phyloP scores from a whole-genome alignment of 2,329 filamentous ascomycete species.

The Pyricularia sp. region DNA sequence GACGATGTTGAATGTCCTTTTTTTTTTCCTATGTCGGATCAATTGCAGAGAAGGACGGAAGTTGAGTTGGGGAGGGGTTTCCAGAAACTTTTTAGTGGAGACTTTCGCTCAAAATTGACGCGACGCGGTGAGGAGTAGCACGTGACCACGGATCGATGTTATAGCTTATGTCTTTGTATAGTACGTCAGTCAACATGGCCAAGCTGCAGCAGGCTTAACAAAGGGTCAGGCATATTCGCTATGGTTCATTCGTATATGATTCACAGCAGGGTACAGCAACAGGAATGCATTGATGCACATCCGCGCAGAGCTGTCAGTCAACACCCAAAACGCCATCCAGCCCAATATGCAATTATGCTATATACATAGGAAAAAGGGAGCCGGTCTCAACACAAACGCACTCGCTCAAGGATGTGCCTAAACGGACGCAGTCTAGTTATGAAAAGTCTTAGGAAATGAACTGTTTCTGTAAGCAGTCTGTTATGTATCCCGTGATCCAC shows the following conservation, averaged over 20 bases:
- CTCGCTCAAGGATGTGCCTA: background rate
- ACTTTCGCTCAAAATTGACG: background rate
- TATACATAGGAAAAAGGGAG: background rate
- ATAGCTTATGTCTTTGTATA: fast-evolving
- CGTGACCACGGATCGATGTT: background rate
- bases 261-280: too few relatives aligned
- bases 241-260: background rate
- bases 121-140: background rate
- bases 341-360: background rate
- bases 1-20: too few relatives aligned
- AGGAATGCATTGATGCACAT: background rate
- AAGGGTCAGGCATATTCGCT: background rate
- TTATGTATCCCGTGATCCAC: background rate
- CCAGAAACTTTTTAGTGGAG: conserved; percentile 4
- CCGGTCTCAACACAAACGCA: background rate
- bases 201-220: background rate
- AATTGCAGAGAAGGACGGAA: background rate
- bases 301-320: background rate
- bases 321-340: background rate
- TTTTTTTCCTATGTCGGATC: background rate
- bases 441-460: background rate
- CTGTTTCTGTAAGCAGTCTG: background rate
- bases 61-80: background rate
- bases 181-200: background rate
- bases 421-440: background rate